Base-by-base conservation (phyloP, 495 filamentous ascomycete species). In the Hypoxylon rickii region DNA sequence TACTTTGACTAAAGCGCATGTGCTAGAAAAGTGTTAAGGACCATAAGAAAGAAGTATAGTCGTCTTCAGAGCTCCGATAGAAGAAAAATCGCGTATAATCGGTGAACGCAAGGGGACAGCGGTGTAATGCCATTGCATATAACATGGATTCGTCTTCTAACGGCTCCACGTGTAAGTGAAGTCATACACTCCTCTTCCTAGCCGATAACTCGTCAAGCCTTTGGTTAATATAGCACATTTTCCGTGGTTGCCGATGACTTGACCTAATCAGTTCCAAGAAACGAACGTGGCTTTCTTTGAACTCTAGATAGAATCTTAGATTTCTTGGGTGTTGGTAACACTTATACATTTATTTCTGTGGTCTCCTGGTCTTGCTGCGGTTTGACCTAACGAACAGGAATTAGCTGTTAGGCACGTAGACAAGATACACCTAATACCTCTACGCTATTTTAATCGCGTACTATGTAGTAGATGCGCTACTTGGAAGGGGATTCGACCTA, bases 131-230 rank as follows among this genome's bases (percentile, higher is more conserved):
- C 20, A 16, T 34, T 33, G 22, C 4, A 29, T 20, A 31, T 29
- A 44, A 5, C 10, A 45, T 20, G 31, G 51, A 21, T 50, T 57
- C 31, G 49, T 58, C 26, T 44, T 45, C 41, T 29, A 44, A 50
- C 19, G 39, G 48, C 48, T 58, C 59, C 59, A 63, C 59, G 53
- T 58, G 59, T 53, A 50, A 49, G 49, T 58, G 59, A 63, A 58
- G 59, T 63, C 53, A 58, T 58, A 57, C 53, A 46, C 40, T 40
- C 38, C 17, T 31, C 34, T 16, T 19, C 33, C 43, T 36, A 31
- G 31, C 31, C 26, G 46, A 32, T 17, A 41, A 51, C 33, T 51
- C 42, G 48, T 38, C 40, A 21, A 49, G 34, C 11, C 42, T 40
- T 40, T n/a, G n/a, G n/a, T n/a, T 22, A 37, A 5, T 17, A 19